Conservation (phyloP, 2,329 filamentous ascomycete genomes). For the Ilyonectria sp. region DNA sequence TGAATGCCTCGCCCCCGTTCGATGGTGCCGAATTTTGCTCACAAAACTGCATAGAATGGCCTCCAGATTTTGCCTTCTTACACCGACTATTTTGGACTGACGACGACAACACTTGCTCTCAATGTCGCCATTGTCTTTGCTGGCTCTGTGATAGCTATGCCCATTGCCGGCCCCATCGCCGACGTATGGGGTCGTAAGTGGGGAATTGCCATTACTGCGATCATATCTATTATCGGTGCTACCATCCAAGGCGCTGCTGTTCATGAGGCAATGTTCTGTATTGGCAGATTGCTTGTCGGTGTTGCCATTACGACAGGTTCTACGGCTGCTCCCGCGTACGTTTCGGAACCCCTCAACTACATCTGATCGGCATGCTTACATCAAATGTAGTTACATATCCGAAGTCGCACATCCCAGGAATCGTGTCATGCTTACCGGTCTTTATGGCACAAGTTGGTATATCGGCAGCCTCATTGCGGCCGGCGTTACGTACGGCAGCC, state of each 20-base stretch:
- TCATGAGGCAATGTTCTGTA: constrained; percentile 38
- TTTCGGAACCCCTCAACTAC: not conserved
- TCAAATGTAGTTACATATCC: constrained; percentile 10
- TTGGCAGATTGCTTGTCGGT: constrained; percentile 25
- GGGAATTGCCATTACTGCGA: constrained; percentile 58
- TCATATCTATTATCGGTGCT: constrained; percentile 66
- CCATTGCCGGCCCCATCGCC: constrained; percentile 15
- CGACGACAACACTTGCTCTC: constrained; percentile 9
- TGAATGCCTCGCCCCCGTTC: too few species aligned
- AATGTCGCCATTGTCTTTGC: constrained; percentile 25
- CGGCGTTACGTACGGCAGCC: constrained; percentile 16
- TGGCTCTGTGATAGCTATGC: constrained; percentile 21
- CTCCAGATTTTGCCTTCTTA: constrained; percentile 21
- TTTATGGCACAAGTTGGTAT: constrained; percentile 26
- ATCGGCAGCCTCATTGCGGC: constrained; percentile 14
- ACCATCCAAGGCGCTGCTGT: constrained; percentile 48
- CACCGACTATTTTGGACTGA: constrained; percentile 21
- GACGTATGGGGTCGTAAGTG: constrained; percentile 19
- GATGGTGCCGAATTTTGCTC: not conserved
- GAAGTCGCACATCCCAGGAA: constrained; percentile 23
- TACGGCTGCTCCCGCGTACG: constrained; percentile 17
- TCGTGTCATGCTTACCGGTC: constrained; percentile 17
- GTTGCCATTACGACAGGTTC: constrained; percentile 19
- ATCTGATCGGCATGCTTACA: not conserved
- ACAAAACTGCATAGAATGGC: constrained; percentile 9